These are phyloP conservation scores for Gossypium rotundifolium DNA, from an alignment of 345 rosid species.

Conservation along the genomic window DNA sequence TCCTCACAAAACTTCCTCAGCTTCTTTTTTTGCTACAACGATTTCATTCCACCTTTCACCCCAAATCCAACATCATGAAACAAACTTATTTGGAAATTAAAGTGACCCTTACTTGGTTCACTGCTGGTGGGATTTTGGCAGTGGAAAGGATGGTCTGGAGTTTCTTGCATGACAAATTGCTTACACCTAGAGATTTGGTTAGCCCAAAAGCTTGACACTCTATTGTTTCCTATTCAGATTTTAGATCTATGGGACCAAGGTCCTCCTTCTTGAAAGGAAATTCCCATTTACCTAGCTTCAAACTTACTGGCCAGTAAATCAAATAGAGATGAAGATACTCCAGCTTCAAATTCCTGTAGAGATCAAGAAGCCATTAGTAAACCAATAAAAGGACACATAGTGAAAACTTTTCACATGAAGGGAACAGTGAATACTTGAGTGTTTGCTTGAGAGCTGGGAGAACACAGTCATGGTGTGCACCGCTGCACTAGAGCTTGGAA, in stretches of 20 bases:
- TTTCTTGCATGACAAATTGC: conserved; percentile 34
- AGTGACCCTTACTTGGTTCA: conserved; percentile 26
- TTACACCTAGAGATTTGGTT: conserved; percentile 33
- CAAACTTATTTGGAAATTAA: background rate
- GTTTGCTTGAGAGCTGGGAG: conserved; percentile 23
- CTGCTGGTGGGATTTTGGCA: conserved; percentile 29
- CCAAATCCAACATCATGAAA: background rate
- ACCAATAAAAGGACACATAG: background rate
- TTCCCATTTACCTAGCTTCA: background rate
- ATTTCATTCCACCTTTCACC: conserved; percentile 74
- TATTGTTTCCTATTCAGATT: conserved; percentile 36
- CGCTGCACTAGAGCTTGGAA: conserved; percentile 34
- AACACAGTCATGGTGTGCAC: conserved; percentile 24
- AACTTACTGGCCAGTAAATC: conserved; percentile 24
- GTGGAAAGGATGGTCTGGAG: conserved; percentile 24
- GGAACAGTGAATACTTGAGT: conserved; percentile 9
- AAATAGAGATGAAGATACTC: conserved; percentile 32
- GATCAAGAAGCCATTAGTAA: background rate
- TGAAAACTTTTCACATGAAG: background rate
- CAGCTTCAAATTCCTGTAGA: conserved; percentile 24
- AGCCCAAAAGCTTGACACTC: conserved; percentile 31
- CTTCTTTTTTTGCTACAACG: conserved; percentile 72
- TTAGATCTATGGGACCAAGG: conserved; percentile 16
- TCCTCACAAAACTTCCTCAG: conserved; percentile 53
- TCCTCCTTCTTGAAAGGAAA: conserved; percentile 18